phyloP scores from a whole-genome alignment of 164 flowering plant species.

The Santalum album region DNA sequence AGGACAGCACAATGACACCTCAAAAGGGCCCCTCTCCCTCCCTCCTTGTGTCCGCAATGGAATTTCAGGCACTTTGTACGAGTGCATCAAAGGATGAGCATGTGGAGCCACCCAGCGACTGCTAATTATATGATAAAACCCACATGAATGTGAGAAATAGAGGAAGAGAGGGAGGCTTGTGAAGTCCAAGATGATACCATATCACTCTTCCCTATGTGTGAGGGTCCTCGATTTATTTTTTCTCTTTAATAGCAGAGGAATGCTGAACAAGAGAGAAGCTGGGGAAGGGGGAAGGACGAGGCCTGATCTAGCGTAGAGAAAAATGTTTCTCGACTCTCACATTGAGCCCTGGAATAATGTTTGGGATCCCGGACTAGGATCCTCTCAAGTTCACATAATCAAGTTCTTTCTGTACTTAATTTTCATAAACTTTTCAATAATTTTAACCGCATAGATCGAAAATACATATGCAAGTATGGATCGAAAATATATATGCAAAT shows the following conservation, averaged over 20 bases:
- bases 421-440: too few species aligned
- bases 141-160: conserved; percentile 14
- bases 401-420: too few species aligned
- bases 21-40: conserved; percentile 21
- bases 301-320: too few species aligned
- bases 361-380: too few species aligned
- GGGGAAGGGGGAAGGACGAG: too few species aligned
- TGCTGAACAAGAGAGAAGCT: too few species aligned
- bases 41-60: conserved; percentile 1
- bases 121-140: conserved; percentile 8
- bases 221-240: conserved; percentile 17
- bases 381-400: too few species aligned
- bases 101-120: conserved; percentile 10
- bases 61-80: background rate
- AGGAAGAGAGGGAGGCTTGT: conserved; percentile 1
- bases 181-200: conserved; percentile 13
- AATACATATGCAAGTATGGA: too few species aligned
- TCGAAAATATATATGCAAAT: too few species aligned
- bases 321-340: too few species aligned
- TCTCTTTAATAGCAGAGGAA: background rate
- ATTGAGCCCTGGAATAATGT: too few species aligned
- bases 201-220: conserved; percentile 27
- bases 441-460: too few species aligned
- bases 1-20: conserved; percentile 31
- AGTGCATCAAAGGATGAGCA: background rate